These are phyloP conservation scores for Eutrema salsugineum DNA, from an alignment of 441 rosid species.

Conservation along the genomic window DNA sequence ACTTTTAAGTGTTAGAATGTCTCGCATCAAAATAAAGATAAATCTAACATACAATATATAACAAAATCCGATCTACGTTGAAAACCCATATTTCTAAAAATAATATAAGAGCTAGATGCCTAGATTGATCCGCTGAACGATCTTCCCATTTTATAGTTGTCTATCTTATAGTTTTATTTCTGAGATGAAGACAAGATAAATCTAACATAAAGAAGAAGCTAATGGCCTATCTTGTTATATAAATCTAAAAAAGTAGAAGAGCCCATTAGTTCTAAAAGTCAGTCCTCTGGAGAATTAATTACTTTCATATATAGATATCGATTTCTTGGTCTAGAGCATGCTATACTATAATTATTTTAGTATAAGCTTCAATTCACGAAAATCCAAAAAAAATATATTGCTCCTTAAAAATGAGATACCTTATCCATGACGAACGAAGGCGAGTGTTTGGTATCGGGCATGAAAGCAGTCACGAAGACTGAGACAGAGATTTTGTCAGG, in stretches of 20 bases:
- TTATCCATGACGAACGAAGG: conserved; percentile 32
- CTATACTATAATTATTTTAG: not conserved
- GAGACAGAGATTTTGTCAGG: conserved; percentile 45
- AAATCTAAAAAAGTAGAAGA: not conserved
- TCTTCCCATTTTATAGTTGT: not conserved
- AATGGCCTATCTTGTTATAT: not conserved
- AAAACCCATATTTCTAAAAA: not conserved
- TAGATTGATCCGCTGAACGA: not conserved
- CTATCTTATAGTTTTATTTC: not conserved
- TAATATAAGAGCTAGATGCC: not conserved
- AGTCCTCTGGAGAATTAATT: not conserved
- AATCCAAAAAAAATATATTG: not conserved
- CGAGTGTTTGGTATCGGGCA: conserved; percentile 34
- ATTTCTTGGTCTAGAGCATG: too few species aligned
- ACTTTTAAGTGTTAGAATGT: too few species aligned
- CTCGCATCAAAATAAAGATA: too few species aligned
- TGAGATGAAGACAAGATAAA: not conserved
- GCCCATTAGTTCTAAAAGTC: not conserved
- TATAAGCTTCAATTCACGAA: not conserved
- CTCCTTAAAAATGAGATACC: conserved; percentile 16
- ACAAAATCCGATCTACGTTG: too few species aligned
- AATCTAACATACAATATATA: too few species aligned
- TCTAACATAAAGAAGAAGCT: not conserved
- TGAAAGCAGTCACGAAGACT: conserved; percentile 43
- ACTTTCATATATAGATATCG: not conserved